Evolutionary conservation across 129 eudicot genomes (phyloP).

Genomic region (Glebionis coronaria): DNA sequence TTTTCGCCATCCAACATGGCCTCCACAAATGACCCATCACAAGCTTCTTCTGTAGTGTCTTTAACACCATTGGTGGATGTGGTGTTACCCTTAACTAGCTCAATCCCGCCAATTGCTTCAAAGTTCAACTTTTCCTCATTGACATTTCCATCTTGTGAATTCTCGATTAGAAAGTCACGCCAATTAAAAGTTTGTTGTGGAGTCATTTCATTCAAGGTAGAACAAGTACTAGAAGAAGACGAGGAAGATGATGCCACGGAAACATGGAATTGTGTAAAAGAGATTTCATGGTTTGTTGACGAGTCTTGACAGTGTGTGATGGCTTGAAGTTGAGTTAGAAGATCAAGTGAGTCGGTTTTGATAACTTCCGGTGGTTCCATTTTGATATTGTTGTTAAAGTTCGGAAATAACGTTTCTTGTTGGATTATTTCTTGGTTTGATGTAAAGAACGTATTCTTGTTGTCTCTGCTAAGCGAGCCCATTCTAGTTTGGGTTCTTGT

Average conservation of each 20-base stretch:
- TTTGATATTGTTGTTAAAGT: slow-evolving; percentile 33
- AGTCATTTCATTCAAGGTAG: slow-evolving; percentile 33
- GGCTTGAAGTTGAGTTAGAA: slow-evolving; percentile 69
- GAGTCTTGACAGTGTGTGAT: slow-evolving; percentile 50
- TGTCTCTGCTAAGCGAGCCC: slow-evolving; percentile 40
- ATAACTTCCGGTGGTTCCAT: slow-evolving; percentile 27
- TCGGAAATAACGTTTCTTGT: slow-evolving; percentile 27
- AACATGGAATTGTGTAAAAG: slow-evolving; percentile 15
- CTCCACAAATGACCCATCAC: slow-evolving; percentile 66
- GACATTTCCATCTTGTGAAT: slow-evolving; percentile 29
- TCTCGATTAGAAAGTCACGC: slow-evolving; percentile 77
- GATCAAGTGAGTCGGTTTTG: slow-evolving; percentile 49
- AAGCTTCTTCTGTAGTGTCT: slow-evolving; percentile 32
- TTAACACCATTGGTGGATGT: slow-evolving; percentile 17
- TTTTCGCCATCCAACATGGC: slow-evolving; percentile 66
- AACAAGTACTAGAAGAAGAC: slow-evolving; percentile 33
- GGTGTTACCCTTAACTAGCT: slow-evolving; percentile 15
- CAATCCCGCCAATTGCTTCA: slow-evolving; percentile 19
- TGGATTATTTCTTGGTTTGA: slow-evolving; percentile 31
- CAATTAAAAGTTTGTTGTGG: slow-evolving; percentile 51
- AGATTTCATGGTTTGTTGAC: slow-evolving; percentile 25
- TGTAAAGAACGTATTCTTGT: slow-evolving; percentile 32
- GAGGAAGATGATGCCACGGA: slow-evolving; percentile 34
- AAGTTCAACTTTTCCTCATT: slow-evolving; percentile 21
- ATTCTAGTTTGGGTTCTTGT: slow-evolving; percentile 35